Base-by-base conservation (phyloP, 331 rosid species). In the Cydonia oblonga region DNA sequence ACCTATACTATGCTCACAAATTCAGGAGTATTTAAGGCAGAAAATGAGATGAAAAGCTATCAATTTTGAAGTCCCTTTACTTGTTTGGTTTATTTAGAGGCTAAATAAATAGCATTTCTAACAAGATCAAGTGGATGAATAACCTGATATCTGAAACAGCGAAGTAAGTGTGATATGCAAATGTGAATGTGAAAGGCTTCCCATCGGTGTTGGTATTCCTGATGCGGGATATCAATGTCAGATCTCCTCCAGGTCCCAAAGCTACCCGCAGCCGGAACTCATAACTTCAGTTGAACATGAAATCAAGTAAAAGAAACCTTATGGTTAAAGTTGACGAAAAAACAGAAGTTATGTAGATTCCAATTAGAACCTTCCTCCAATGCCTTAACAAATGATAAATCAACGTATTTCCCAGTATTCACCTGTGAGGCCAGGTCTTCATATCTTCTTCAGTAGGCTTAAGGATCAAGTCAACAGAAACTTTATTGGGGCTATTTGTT, bases 121-220 rank as follows among this genome's bases (percentile, higher is more conserved):
- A 24, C 72, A 69, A 18, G 23, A 71, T 26, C 63, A 53, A 72
- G 64, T 42, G 70, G 49, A 51, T 64, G 68, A 59, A 68, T 73
- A 73, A 88, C 97, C 90, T 84, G 81, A 92, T 90, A 73, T 92
- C 96, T 40, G 96, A 92, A 71, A 92, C 95, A 74, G 82, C 86
- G 79, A 92, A 86, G 82, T 92, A 92, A 23, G 96, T 90, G 79
- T 92, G 96, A 77, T 90, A 88, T 7, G 96, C 96, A 85, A 92
- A 92, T 54, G 96, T 88, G 87, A 92, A 92, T 40, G 91, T 54
- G 78, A 92, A 92, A 28, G 96, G 88, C 90, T 92, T 85, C 76
- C 98, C 96, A 51, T 90, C 96, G 71, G 67, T 20, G 82, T 85
- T 88, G 26, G 92, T 90, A 78, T 92, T 92, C 82, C 92, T 86